Evolutionary conservation across 306 rosid species (phyloP).

Genomic region (Clitoria ternatea): DNA sequence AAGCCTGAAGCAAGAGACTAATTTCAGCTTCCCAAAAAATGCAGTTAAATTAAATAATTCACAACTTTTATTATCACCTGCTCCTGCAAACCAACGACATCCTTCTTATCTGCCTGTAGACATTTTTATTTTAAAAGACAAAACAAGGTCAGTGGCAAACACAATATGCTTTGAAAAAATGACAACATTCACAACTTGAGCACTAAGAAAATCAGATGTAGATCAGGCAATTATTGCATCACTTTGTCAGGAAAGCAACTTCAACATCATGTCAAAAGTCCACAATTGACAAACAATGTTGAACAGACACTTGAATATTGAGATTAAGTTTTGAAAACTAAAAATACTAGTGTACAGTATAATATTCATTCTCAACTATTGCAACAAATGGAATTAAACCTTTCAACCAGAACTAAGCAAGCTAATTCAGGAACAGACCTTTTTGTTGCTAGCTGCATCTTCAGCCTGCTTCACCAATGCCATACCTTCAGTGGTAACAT

Average conservation of each 20-base stretch:
- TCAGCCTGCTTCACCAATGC: slow-evolving; percentile 94
- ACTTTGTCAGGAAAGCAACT: slow-evolving; percentile 4
- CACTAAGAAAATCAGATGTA: neutral
- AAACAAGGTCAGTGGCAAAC: slow-evolving; percentile 25
- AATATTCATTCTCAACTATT: slow-evolving; percentile 2
- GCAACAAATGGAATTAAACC: slow-evolving; percentile 1
- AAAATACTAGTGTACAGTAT: neutral
- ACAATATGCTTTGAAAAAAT: slow-evolving; percentile 1
- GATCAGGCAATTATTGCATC: neutral
- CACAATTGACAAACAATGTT: neutral
- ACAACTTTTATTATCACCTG: slow-evolving; percentile 41
- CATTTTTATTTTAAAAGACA: slow-evolving; percentile 21
- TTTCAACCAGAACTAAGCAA: slow-evolving; percentile 13
- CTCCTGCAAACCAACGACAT: slow-evolving; percentile 67
- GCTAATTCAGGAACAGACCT: slow-evolving; percentile 43
- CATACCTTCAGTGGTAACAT: slow-evolving; percentile 91
- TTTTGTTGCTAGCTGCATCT: slow-evolving; percentile 93
- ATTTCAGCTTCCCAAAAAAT: slow-evolving; percentile 26
- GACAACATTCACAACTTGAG: neutral
- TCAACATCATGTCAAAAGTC: neutral
- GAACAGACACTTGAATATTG: neutral
- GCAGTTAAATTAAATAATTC: neutral
- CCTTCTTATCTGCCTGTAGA: slow-evolving; percentile 83
- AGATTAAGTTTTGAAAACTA: neutral
- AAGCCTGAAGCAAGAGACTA: slow-evolving; percentile 55